These are phyloP conservation scores for Hyparrhenia diplandra DNA, from an alignment of 176 grass and related monocot species.

Conservation along the genomic window DNA sequence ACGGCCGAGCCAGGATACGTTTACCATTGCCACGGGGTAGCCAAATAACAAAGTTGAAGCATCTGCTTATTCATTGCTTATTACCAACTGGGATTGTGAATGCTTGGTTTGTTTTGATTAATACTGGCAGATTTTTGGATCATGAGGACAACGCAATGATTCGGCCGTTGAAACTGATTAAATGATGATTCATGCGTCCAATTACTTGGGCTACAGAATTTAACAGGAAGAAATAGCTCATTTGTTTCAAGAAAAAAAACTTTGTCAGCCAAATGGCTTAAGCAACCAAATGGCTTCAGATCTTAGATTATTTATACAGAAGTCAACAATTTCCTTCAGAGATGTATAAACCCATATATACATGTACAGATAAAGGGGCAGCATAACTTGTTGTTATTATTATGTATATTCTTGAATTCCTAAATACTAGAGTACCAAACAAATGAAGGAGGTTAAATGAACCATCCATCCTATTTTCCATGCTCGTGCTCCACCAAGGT, in stretches of 20 bases:
- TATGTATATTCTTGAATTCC: neutral
- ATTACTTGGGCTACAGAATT: neutral
- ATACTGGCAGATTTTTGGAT: slow-evolving; percentile 50
- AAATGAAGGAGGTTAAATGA: neutral
- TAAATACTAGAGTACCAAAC: neutral
- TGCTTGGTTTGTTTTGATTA: neutral
- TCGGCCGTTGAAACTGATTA: slow-evolving; percentile 43
- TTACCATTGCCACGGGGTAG: slow-evolving; percentile 63
- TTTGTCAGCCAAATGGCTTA: too few species aligned
- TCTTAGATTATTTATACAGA: neutral
- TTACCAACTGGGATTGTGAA: neutral
- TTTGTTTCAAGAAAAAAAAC: neutral
- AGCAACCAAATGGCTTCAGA: too few species aligned
- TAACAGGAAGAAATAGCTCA: neutral
- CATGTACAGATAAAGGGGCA: neutral
- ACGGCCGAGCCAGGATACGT: slow-evolving; percentile 73
- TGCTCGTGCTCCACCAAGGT: too few species aligned
- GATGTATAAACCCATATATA: neutral
- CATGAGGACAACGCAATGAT: slow-evolving; percentile 80
- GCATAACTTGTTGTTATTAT: neutral
- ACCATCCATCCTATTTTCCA: neutral
- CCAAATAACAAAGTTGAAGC: neutral
- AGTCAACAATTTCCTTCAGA: neutral
- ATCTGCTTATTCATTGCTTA: neutral
- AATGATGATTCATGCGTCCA: slow-evolving; percentile 2